phyloP scores from a whole-genome alignment of 345 rosid species.

The Streptanthus diversifolius region DNA sequence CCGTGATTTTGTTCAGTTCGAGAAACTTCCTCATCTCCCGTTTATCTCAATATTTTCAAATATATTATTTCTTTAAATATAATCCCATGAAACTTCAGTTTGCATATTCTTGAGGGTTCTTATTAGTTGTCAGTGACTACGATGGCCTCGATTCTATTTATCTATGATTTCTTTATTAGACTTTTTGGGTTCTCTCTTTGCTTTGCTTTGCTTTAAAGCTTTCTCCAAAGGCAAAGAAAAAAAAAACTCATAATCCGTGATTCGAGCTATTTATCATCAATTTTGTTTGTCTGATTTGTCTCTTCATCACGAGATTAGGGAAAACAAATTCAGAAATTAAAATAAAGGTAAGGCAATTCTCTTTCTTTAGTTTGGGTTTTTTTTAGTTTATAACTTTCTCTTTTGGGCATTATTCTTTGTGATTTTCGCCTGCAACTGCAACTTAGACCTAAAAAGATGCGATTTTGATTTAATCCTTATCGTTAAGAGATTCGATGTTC shows the following conservation, averaged over 20 bases:
- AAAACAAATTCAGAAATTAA: neutral
- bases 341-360: neutral
- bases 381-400: neutral
- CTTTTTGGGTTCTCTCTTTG: neutral
- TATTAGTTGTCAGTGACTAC: conserved; percentile 22
- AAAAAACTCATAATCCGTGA: conserved; percentile 17
- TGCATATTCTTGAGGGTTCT: conserved; percentile 23
- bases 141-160: conserved; percentile 1
- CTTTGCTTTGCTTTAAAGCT: conserved; percentile 25
- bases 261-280: neutral
- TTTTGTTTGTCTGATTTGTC: conserved; percentile 10
- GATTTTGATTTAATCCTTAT: conserved; percentile 7
- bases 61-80: neutral
- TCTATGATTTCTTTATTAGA: neutral
- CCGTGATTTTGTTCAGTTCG: conserved; percentile 20
- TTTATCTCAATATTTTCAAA: neutral
- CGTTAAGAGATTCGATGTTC: conserved; percentile 2
- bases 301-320: conserved; percentile 13
- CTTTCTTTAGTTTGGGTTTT: neutral
- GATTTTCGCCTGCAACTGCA: conserved; percentile 24
- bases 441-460: conserved; percentile 10
- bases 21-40: neutral
- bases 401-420: conserved; percentile 8
- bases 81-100: neutral
- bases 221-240: conserved; percentile 3